Evolutionary conservation across 2,329 filamentous ascomycete species (phyloP).

Genomic region (Cordyceps tenuipes): DNA sequence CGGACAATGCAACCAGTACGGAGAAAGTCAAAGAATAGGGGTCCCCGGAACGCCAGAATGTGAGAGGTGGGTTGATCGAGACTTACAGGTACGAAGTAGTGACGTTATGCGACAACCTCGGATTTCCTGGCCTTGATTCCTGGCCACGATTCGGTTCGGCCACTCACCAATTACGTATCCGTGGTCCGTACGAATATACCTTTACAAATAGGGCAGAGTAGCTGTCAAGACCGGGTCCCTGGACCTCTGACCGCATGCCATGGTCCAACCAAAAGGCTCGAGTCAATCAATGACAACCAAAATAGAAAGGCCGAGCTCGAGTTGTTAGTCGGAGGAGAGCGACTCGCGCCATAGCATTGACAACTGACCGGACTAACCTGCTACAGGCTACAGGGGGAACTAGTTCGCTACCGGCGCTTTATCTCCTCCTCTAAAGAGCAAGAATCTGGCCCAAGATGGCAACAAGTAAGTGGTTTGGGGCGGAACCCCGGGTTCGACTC

Average conservation of each 20-base stretch:
- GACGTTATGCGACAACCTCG: neutral
- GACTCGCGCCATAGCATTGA: neutral
- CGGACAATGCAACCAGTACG: neutral
- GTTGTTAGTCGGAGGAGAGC: neutral
- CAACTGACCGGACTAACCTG: neutral
- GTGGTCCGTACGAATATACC: too few species aligned
- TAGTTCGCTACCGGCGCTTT: neutral
- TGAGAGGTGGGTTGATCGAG: neutral
- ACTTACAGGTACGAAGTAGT: neutral
- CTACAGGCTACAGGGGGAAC: neutral
- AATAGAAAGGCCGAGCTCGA: neutral
- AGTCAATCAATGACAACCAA: neutral
- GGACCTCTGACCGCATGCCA: neutral
- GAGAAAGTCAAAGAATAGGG: constrained; percentile 1
- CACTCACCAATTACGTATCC: neutral
- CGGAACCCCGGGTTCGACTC: constrained; percentile 9
- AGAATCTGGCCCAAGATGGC: neutral
- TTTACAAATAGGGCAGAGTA: neutral
- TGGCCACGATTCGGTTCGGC: neutral
- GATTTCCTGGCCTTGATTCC: neutral
- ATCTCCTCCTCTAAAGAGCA: neutral
- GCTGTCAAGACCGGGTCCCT: neutral
- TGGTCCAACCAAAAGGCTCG: neutral
- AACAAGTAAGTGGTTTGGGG: neutral
- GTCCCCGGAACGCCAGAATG: neutral